Conservation (phyloP, 371 early-diverging fungal genomes). For the Mortierella polycephala region DNA sequence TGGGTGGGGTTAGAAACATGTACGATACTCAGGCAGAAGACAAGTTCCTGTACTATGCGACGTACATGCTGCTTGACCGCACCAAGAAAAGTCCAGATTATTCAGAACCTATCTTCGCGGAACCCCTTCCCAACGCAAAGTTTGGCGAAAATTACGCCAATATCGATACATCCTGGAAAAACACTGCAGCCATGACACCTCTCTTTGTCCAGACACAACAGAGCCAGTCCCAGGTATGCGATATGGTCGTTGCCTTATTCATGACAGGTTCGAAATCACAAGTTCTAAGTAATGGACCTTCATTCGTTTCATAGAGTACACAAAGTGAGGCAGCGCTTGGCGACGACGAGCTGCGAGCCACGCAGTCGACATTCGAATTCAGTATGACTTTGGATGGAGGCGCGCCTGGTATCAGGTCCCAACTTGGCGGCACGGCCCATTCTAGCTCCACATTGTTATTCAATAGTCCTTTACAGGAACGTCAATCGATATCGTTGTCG, state of each 20-base stretch:
- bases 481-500: constrained; percentile 4
- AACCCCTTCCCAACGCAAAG: constrained; percentile 69
- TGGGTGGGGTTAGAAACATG: constrained; percentile 57
- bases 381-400: constrained; percentile 58
- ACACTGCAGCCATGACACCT: constrained; percentile 73
- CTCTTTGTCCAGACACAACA: constrained; percentile 71
- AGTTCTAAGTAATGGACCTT: background rate
- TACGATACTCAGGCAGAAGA: constrained; percentile 73
- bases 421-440: constrained; percentile 31
- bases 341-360: constrained; percentile 60
- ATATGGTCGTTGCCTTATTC: background rate
- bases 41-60: constrained; percentile 69
- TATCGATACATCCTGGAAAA: constrained; percentile 71
- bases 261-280: background rate
- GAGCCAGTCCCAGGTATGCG: constrained; percentile 43
- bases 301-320: constrained; percentile 8
- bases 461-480: constrained; percentile 13
- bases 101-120: constrained; percentile 67
- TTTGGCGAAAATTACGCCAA: constrained; percentile 63
- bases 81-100: constrained; percentile 69
- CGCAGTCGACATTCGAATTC: constrained; percentile 65
- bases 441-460: constrained; percentile 41
- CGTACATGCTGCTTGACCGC: constrained; percentile 68
- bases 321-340: constrained; percentile 14
- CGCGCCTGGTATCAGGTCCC: constrained; percentile 38